Evolutionary conservation across 495 filamentous ascomycete species (phyloP).

Genomic region (Umbilicaria muhlenbergii): DNA sequence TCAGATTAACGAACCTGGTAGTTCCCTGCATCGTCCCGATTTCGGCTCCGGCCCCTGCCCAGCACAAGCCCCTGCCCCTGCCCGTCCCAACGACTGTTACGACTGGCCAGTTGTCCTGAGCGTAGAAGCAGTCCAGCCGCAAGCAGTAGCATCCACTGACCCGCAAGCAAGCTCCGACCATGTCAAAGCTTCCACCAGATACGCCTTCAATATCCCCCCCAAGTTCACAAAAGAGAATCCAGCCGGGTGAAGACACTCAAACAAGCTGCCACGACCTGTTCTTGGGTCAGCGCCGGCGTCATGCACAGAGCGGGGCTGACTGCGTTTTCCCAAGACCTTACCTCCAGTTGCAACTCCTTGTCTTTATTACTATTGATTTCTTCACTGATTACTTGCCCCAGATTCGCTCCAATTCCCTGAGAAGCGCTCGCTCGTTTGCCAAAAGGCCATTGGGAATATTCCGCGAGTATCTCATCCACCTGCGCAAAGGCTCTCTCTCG

Average conservation of each 20-base stretch:
- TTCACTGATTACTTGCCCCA: conserved; percentile 76
- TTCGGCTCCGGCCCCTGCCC: too few relatives aligned
- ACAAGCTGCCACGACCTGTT: conserved; percentile 76
- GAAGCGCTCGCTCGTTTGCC: conserved; percentile 58
- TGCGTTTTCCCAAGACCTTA: conserved; percentile 19
- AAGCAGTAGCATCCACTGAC: too few relatives aligned
- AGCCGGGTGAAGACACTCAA: conserved; percentile 93
- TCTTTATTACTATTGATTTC: conserved; percentile 76
- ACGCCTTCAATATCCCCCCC: not conserved
- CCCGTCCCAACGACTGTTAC: too few relatives aligned
- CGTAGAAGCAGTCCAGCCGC: too few relatives aligned
- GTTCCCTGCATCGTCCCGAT: too few relatives aligned
- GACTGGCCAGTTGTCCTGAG: too few relatives aligned
- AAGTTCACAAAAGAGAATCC: conserved; percentile 69
- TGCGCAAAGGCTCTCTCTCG: conserved; percentile 89
- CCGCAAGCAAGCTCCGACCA: not conserved
- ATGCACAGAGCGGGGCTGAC: not conserved
- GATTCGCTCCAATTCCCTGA: conserved; percentile 76
- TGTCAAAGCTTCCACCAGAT: not conserved
- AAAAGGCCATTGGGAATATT: conserved; percentile 97
- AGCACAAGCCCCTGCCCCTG: too few relatives aligned
- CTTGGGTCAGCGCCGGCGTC: too few relatives aligned
- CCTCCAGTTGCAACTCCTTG: conserved; percentile 90
- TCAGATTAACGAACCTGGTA: too few relatives aligned
- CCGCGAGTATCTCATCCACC: conserved; percentile 86